Base-by-base conservation (phyloP, 306 rosid genomes). In the Biancaea sappan region DNA sequence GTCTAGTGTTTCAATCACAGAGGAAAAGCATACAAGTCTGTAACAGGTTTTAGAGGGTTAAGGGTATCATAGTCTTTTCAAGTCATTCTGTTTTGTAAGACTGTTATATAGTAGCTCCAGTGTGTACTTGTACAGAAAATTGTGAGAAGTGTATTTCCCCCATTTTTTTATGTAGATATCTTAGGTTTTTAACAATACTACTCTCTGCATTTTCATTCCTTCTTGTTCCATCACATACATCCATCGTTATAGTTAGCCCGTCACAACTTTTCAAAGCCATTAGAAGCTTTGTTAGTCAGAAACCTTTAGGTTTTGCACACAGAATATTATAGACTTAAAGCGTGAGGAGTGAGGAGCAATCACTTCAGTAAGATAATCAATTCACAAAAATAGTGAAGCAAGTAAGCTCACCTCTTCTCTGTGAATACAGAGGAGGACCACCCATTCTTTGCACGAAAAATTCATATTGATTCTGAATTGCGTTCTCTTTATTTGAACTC, bases 391-490 rank as follows among this genome's bases (percentile, higher is more conserved):
- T 8, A 66, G 21, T 16, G 34, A 28, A 38, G 29, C 21, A 44
- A 40, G 19, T 6, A 58, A 5, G 47, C 60, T 26, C 10, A 86
- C 98, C 97, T 88, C 87, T 91, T 84, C 95, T 87, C 35, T 87
- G 95, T 40, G 97, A 94, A 71, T 80, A 94, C 8, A 91, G 85
- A 80, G 89, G 60, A 19, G 97, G 97, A 11, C 96, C 96, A 31
- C 97, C 96, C 95, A 90, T 86, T 78, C 93, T 83, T 76, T 92
- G 95, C 16, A 87, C 92, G n/a, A 94, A 78, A 40, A 94, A 94
- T 80, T 94, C 93, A 68, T 92, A 94, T 29, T 94, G 95, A 31
- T 94, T 94, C 59, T 88, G 92, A 35, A 94, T 90, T 32, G 99
- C 92, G 6, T 83, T 81, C 40, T 90, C 87, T 79, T 87, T 94